Evolutionary conservation across 78 protist genomes (phyloP).

Genomic region (Paratrimastix pyriformis): DNA sequence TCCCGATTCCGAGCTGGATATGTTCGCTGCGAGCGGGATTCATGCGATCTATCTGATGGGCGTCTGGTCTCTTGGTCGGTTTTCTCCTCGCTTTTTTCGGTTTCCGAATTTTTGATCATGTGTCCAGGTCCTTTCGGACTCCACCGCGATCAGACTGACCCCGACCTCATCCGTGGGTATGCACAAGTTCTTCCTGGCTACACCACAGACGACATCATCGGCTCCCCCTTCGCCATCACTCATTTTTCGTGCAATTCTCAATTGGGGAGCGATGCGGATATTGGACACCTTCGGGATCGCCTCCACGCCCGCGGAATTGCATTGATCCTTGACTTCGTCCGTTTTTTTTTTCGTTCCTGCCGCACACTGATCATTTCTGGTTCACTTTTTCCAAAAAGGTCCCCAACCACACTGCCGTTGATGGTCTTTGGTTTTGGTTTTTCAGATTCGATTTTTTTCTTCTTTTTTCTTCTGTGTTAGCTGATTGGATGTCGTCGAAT

Average conservation of each 20-base stretch:
- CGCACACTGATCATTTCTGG: background rate
- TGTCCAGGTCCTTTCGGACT: too few species aligned
- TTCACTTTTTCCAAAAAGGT: too few species aligned
- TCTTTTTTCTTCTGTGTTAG: too few species aligned
- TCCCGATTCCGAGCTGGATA: constrained; percentile 33
- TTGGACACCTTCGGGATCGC: background rate
- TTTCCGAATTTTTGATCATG: too few species aligned
- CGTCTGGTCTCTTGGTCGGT: constrained; percentile 65
- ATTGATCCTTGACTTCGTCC: constrained; percentile 70
- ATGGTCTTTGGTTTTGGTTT: constrained; percentile 24
- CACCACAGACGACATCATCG: constrained; percentile 62
- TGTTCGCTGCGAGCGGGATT: constrained; percentile 4
- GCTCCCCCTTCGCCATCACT: constrained; percentile 72
- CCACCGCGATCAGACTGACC: constrained; percentile 52
- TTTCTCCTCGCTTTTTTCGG: too few species aligned
- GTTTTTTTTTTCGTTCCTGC: too few species aligned
- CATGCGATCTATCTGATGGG: constrained; percentile 64
- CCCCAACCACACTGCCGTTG: constrained; percentile 78
- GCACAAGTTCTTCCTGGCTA: background rate
- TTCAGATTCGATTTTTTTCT: too few species aligned
- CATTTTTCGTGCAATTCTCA: constrained; percentile 51
- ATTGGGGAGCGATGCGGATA: constrained; percentile 45
- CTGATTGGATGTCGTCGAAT: too few species aligned
- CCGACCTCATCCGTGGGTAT: constrained; percentile 40
- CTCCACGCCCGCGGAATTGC: constrained; percentile 7